Evolutionary conservation across 1,284 basidiomycete genomes (phyloP), one percentile per base, ranked within the genome.

Genomic region (Microbotryomycetes sp.): DNA sequence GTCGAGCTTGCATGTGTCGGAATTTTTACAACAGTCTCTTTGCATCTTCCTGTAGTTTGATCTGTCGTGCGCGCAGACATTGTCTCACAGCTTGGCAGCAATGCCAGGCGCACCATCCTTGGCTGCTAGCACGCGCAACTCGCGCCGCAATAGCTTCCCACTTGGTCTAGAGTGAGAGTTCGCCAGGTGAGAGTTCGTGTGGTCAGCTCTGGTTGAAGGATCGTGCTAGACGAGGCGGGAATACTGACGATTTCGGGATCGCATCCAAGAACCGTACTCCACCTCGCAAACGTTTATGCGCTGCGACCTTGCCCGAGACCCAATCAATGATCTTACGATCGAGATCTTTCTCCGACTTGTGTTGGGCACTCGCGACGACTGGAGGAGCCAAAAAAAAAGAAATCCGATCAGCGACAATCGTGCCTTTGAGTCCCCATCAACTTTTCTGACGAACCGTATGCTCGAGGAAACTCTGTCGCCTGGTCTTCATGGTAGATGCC

Each of bases 241-340:
- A n/a, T 9, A 50, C 27, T 28, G 9, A 50, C 48, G 31, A 56
- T 52, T 72, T 72, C 4, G 70, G 69, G 5, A 71, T 58, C 3
- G 41, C 46, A 5, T 66, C 68, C 27, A 73, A 54, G 45, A 72
- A 31, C 4, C 53, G 52, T 28, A 71, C 62, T 15, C 64, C 57
- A 13, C 76, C 76, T 11, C 74, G 60, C 7, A 76, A 64, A 24
- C 72, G 68, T 64, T 76, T 76, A 69, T 75, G 75, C 45, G 71
- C 70, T 6, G 75, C 73, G 5, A 77, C 72, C 51, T 71, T 69
- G 18, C 53, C 60, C 1, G 67, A 68, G 21, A 75, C 69, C 72
- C 72, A 76, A 3, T 63, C 61, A 50, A 72, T 56, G 41, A 77
- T 72, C 31, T 68, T 64, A 4, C 52, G 49, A 4, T 54, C 26